Base-by-base conservation (phyloP, 2,329 filamentous ascomycete genomes). In the Pseudogymnoascus sp. region DNA sequence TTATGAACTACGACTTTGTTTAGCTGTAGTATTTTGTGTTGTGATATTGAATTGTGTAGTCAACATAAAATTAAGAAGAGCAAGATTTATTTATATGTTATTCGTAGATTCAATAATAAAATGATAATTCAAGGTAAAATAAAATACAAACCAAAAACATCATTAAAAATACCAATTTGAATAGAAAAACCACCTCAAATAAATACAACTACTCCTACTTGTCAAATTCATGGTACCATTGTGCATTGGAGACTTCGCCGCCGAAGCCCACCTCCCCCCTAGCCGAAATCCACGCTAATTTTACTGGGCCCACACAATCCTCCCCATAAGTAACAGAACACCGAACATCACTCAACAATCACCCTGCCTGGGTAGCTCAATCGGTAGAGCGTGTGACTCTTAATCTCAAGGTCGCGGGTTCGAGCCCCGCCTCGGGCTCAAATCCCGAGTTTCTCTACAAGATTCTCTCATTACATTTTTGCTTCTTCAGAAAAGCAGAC, bases 301-400 rank as follows among this genome's bases (percentile, higher is more conserved):
- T 47, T 14, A 18, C 28, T 31, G 8, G 28, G 50, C 50, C 5
- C 50, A 56, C 50, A 35, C 50, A 56, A 21, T 2, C n/a, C 10
- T 10, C 2, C 10, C 50, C 28, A 56, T 56, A 56, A 56, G 10
- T 33, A 56, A 28, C 50, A 56, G 10, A 12, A 56, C 10, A 14
- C 16, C 5, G 50, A 56, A 56, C 25, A 18, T 18, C 50, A 3
- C 50, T 16, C 28, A 56, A 56, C 50, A 56, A 56, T 4, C 28
- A 56, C 50, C 60, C 47, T 62, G 60, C 59, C 59, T 60, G 59
- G 59, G 59, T 85, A 85, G 82, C 82, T 85, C 82, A 85, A 84
- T 85, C 82, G 82, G 82, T 86, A 87, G 84, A 87, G 84, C 84
- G 84, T 86, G 80, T 85, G 84, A 86, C 84, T 87, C 84, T 38